phyloP scores from a whole-genome alignment of 1,139 yeast genomes.

The Diutina siamensis region DNA sequence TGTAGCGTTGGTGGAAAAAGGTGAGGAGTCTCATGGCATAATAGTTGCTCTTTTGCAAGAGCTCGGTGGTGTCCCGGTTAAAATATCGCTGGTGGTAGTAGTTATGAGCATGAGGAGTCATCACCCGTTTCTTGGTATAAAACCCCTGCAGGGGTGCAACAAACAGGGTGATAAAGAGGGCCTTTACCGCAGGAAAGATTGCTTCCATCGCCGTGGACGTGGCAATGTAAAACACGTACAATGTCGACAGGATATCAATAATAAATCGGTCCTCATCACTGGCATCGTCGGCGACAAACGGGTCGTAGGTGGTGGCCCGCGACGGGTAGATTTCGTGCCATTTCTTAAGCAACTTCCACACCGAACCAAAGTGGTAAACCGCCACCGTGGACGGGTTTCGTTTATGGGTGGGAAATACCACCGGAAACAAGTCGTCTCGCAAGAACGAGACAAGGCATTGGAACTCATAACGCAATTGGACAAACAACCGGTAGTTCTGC shows the following conservation, averaged over 20 bases:
- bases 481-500: neutral
- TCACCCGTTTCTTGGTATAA: slow-evolving; percentile 10
- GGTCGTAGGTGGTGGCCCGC: neutral
- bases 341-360: neutral
- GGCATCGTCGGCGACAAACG: neutral
- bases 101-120: slow-evolving; percentile 11
- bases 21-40: slow-evolving; percentile 19
- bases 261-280: neutral
- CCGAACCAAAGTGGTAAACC: neutral
- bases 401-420: neutral
- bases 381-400: neutral
- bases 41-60: slow-evolving; percentile 17
- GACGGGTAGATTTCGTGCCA: neutral
- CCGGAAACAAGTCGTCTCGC: neutral
- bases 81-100: slow-evolving; percentile 7
- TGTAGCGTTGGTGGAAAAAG: slow-evolving; percentile 16
- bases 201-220: slow-evolving; percentile 18
- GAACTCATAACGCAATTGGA: neutral
- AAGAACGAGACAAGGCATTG: neutral
- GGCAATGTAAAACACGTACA: slow-evolving; percentile 17
- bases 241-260: slow-evolving; percentile 8
- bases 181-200: slow-evolving; percentile 16
- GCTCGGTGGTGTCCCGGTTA: neutral
- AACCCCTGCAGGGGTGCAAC: slow-evolving; percentile 13
- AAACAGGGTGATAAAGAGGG: slow-evolving; percentile 16